Evolutionary conservation across 2,329 filamentous ascomycete species (phyloP).

Genomic region (Hymenoscyphus salicellus): DNA sequence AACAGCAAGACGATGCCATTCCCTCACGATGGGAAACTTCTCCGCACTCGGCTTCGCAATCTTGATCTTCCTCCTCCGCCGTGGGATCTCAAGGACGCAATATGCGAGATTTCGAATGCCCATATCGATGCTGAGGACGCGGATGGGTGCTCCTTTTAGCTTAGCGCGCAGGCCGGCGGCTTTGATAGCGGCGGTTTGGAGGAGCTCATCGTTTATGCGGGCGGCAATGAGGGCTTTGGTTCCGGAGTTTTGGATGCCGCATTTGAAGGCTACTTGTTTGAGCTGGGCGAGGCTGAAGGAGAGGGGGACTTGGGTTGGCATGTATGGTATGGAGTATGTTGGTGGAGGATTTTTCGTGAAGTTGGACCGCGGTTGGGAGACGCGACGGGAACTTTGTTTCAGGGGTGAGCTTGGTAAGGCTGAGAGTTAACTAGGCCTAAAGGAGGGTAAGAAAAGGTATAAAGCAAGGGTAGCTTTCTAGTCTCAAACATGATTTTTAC

Average conservation of each 20-base stretch:
- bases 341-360: background rate
- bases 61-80: background rate
- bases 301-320: conserved; percentile 32
- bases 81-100: conserved; percentile 52
- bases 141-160: conserved; percentile 7
- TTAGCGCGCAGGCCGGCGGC: no score
- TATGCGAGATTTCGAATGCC: conserved; percentile 79
- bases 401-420: background rate
- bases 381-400: background rate
- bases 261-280: conserved; percentile 57
- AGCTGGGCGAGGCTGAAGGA: conserved; percentile 52
- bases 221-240: conserved; percentile 54
- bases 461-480: background rate
- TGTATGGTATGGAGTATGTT: conserved; percentile 26
- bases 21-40: conserved; percentile 3
- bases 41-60: background rate
- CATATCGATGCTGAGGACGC: conserved; percentile 78
- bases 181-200: conserved; percentile 22
- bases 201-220: conserved; percentile 46
- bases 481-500: background rate
- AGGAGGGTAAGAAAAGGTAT: background rate
- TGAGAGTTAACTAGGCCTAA: background rate
- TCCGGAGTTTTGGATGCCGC: conserved; percentile 57
- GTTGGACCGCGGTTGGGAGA: background rate
- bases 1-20: conserved; percentile 39